A percentile compares a stretch with the other conserved stretches of the same genome.
These are phyloP conservation scores for Leersia perrieri DNA, from an alignment of 176 grass and related monocot genomes.

Conservation along the genomic window DNA sequence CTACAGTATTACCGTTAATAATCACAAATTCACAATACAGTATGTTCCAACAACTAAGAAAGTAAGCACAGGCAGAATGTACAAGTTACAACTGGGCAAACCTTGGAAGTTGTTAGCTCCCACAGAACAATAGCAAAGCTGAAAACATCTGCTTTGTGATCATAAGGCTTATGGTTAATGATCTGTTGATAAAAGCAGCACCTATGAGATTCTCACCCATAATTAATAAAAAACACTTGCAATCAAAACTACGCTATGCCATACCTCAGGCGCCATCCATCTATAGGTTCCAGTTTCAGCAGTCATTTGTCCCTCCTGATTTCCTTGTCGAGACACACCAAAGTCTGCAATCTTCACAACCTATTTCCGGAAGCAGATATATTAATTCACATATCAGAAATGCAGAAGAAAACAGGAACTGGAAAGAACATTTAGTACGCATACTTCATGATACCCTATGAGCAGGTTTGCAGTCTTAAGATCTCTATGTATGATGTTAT, in stretches of 20 bases:
- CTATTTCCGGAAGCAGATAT: conserved; percentile 55
- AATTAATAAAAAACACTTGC: neutral
- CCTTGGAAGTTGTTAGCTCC: conserved; percentile 81
- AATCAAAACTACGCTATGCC: neutral
- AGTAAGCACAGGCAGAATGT: conserved; percentile 13
- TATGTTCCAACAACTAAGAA: neutral
- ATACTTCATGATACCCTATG: conserved; percentile 65
- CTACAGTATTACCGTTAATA: conserved; percentile 5
- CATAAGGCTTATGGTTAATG: conserved; percentile 90
- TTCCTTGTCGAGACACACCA: conserved; percentile 71
- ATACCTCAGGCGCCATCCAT: conserved; percentile 96
- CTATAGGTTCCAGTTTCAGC: conserved; percentile 92
- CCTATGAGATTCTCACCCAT: neutral
- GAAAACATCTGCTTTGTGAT: conserved; percentile 93
- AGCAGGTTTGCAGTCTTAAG: conserved; percentile 92
- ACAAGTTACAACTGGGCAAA: conserved; percentile 37
- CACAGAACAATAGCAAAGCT: conserved; percentile 96
- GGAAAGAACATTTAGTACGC: conserved; percentile 16
- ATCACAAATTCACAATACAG: conserved; percentile 13
- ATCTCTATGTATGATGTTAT: conserved; percentile 93
- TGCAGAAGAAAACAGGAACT: conserved; percentile 11
- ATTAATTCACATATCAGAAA: neutral
- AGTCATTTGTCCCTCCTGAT: conserved; percentile 81
- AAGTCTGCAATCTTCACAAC: conserved; percentile 90
- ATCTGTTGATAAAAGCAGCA: conserved; percentile 54